phyloP scores from a whole-genome alignment of 306 rosid genomes.

The peach (Prunus persica) region Prunus_persica_NCBIv2 NC_034012.1:7393501-7394000 shows the following conservation, averaged over 20 bases:
- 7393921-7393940: neutral
- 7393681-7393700: slow-evolving; percentile 3
- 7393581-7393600: slow-evolving; percentile 7
- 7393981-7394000: neutral
- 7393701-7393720: slow-evolving; percentile 18
- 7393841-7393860: neutral
- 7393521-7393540: neutral
- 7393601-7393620: neutral
- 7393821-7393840: neutral
- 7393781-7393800: neutral
- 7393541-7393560: neutral
- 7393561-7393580: neutral
- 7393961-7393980: too few species aligned
- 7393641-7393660: slow-evolving; percentile 19
- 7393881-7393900: neutral
- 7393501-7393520: too few species aligned
- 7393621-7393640: slow-evolving; percentile 20
- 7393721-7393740: neutral
- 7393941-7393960: neutral
- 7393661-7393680: slow-evolving; percentile 16
- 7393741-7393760: neutral
- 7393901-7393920: neutral
- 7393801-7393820: neutral
- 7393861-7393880: neutral
- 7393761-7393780: too few species aligned